Conservation (phyloP, 108 stramenopile species). For the Skeletonema potamos region DNA sequence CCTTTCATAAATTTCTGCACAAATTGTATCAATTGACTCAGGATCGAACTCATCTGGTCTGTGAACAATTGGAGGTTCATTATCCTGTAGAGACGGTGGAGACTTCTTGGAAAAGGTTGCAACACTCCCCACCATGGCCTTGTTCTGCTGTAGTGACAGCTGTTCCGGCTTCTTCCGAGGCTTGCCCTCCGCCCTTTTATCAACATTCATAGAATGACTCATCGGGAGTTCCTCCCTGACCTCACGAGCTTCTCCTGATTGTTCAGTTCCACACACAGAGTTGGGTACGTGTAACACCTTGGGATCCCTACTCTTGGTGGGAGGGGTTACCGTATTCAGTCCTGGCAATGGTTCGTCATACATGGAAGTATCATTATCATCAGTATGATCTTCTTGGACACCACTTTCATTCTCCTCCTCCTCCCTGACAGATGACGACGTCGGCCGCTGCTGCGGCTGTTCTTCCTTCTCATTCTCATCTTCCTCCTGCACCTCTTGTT, state of each 20-base stretch:
- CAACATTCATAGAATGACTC: not conserved
- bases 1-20: not conserved
- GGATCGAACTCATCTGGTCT: not conserved
- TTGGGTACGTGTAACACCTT: not conserved
- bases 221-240: not conserved
- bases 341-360: not conserved
- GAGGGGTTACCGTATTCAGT: not conserved
- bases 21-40: not conserved
- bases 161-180: not conserved
- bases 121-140: not conserved
- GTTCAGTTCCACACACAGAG: not conserved
- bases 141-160: not conserved
- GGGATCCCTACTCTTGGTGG: not conserved
- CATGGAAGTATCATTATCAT: not conserved
- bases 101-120: not conserved
- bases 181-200: not conserved
- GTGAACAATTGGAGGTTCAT: not conserved
- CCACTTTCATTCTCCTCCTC: too few relatives aligned
- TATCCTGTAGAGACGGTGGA: not conserved
- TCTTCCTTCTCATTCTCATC: too few relatives aligned
- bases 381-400: not conserved
- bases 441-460: too few relatives aligned
- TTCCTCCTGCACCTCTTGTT: too few relatives aligned
- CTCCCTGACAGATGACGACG: too few relatives aligned
- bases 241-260: not conserved